These are phyloP conservation scores for Mollisiaceae sp. DNA, from an alignment of 2,329 filamentous ascomycete species.

Conservation along the genomic window DNA sequence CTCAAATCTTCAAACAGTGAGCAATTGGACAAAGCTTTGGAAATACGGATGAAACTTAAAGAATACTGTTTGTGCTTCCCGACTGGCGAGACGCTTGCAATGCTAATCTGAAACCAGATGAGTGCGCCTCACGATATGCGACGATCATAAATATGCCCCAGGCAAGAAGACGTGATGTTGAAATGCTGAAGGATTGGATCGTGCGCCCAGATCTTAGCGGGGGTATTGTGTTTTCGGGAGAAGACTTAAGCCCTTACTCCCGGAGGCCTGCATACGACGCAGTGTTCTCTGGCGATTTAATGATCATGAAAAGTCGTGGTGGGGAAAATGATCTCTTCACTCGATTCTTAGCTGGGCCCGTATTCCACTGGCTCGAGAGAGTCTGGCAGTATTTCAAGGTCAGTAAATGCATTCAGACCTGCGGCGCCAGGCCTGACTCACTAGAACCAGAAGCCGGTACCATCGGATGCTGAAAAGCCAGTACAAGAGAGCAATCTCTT, in stretches of 20 bases:
- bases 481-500: not conserved
- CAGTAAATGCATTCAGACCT: not conserved
- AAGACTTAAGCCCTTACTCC: constrained; percentile 12
- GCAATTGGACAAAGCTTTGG: constrained; percentile 21
- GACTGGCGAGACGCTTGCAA: too few relatives aligned
- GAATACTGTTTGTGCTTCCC: constrained; percentile 24
- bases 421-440: not conserved
- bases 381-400: not conserved
- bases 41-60: constrained; percentile 24
- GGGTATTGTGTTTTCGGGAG: constrained; percentile 13
- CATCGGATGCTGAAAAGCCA: not conserved
- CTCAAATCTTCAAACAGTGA: constrained; percentile 22
- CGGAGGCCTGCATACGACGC: constrained; percentile 13
- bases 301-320: constrained; percentile 13
- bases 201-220: constrained; percentile 17
- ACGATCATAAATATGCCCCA: constrained; percentile 3
- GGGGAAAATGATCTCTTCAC: constrained; percentile 23
- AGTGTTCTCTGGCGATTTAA: constrained; percentile 6
- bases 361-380: not conserved
- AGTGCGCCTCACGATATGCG: constrained; percentile 9
- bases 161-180: constrained; percentile 18
- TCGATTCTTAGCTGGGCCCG: constrained; percentile 17
- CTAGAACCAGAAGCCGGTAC: not conserved
- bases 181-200: constrained; percentile 19
- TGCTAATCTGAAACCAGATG: constrained; percentile 16